A percentile compares a stretch with the other conserved stretches of the same genome.
Conservation (phyloP, 169 alveolate species). For the Plasmodium knowlesi region DNA sequence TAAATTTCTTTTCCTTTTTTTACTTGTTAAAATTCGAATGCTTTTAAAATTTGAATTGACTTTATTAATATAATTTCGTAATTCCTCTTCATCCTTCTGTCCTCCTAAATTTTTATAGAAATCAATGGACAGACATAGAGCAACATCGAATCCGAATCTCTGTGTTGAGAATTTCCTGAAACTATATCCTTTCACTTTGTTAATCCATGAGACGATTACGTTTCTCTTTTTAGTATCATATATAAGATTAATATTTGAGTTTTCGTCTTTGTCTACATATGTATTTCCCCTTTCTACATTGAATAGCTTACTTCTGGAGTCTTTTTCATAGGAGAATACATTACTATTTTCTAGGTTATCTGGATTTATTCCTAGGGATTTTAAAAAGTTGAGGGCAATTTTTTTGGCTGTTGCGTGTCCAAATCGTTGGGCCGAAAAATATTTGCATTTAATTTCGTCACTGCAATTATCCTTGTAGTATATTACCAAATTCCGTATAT, state of each 20-base stretch:
- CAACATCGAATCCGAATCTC: conserved; percentile 70
- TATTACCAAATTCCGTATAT: conserved; percentile 46
- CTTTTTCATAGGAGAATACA: conserved; percentile 56
- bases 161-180: conserved; percentile 54
- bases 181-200: conserved; percentile 40
- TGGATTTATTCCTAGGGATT: conserved; percentile 45
- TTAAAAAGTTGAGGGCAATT: conserved; percentile 45
- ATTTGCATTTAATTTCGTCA: conserved; percentile 22
- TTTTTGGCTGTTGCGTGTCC: conserved; percentile 70
- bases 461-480: conserved; percentile 44
- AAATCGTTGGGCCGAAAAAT: conserved; percentile 70
- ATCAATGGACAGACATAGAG: conserved; percentile 37
- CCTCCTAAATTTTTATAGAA: conserved; percentile 63
- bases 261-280: conserved; percentile 10
- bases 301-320: conserved; percentile 31
- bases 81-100: conserved; percentile 48
- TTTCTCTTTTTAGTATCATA: conserved; percentile 61
- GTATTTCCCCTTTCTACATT: conserved; percentile 6
- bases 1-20: background rate
- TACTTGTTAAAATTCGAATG: conserved; percentile 26
- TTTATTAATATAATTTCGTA: conserved; percentile 41
- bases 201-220: conserved; percentile 60
- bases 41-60: conserved; percentile 32
- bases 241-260: conserved; percentile 26
- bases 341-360: conserved; percentile 53